phyloP scores from a whole-genome alignment of 768 basidiomycete species.

The Tulasnella sp. region DNA sequence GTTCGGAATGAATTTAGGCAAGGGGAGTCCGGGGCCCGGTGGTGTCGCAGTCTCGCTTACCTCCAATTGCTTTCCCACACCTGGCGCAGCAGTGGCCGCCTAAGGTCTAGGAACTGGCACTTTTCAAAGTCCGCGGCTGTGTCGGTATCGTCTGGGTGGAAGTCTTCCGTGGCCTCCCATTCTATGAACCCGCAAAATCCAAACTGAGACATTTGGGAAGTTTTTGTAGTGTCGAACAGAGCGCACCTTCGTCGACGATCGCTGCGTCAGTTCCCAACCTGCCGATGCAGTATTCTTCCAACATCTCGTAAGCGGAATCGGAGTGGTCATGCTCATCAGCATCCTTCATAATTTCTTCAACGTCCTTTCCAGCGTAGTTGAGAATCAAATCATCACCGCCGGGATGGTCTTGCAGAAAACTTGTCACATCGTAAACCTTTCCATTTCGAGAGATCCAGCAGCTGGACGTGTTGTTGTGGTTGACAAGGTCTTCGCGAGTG shows the following conservation, averaged over 20 bases:
- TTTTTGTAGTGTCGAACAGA: slow-evolving; percentile 19
- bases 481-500: slow-evolving; percentile 66
- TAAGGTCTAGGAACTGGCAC: slow-evolving; percentile 87
- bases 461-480: slow-evolving; percentile 55
- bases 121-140: slow-evolving; percentile 74
- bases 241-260: slow-evolving; percentile 74
- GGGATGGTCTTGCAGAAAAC: slow-evolving; percentile 83
- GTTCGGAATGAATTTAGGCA: slow-evolving; percentile 9
- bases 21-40: background rate
- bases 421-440: slow-evolving; percentile 86
- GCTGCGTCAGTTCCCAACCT: slow-evolving; percentile 70
- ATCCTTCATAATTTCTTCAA: slow-evolving; percentile 78
- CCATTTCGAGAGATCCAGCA: slow-evolving; percentile 81
- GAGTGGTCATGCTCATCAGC: slow-evolving; percentile 81
- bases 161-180: slow-evolving; percentile 87
- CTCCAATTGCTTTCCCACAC: slow-evolving; percentile 85
- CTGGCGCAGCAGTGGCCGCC: slow-evolving; percentile 75
- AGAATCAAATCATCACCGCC: slow-evolving; percentile 92
- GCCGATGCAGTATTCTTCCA: slow-evolving; percentile 84
- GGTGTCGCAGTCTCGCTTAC: slow-evolving; percentile 40
- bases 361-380: slow-evolving; percentile 76
- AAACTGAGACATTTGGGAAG: slow-evolving; percentile 21
- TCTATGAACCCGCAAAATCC: slow-evolving; percentile 46
- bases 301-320: slow-evolving; percentile 84
- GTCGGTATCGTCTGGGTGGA: slow-evolving; percentile 88